Base-by-base conservation (phyloP, 305 asterid species). In the Fraxinus paxiana region DNA sequence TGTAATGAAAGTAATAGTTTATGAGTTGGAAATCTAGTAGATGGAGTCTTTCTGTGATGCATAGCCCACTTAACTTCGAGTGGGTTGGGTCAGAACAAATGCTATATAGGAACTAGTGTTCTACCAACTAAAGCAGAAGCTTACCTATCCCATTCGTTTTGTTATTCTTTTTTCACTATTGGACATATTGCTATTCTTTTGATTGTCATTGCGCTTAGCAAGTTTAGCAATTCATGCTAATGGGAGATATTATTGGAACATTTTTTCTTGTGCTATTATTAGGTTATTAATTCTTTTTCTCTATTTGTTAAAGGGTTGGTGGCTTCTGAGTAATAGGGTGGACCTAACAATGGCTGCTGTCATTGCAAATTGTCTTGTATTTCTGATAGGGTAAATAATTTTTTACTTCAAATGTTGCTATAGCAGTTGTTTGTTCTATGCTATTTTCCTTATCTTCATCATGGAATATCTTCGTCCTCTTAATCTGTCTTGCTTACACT, bases 251-350 rank as follows among this genome's bases (percentile, higher is more conserved):
- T 37, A 13, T 8, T n/a, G 28, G 6, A 77, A 72, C 33, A 24
- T 46, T 81, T 26, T 67, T 80, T 80, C 34, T 63, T 65, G 20
- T 80, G 79, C 73, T n/a, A 73, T 35, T 80, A 10, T 48, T 46
- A 59, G 78, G 69, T 59, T 77, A 69, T 74, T 77, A 72, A 76
- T 78, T 48, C 61, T 41, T 30, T 85, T 51, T 54, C 26, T 69
- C 18, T 87, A 83, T 82, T n/a, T 87, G 84, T 81, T 82, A 73
- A 80, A 96, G 99, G 98, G 95, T 70, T 96, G 99, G 99, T 96
- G 99, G 98, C 98, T 96, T 89, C 86, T 94, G 82, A 77, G 82
- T 77, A 92, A 94, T 87, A 82, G 88, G 15, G 98, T 92, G 78
- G 97, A 92, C 90, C 87, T 96, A 76, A 91, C 95, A 37, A 88